Evolutionary conservation across 805 yeast species (phyloP), one percentile per base, ranked within the genome.

Genomic region (Metschnikowia colocasiae): DNA sequence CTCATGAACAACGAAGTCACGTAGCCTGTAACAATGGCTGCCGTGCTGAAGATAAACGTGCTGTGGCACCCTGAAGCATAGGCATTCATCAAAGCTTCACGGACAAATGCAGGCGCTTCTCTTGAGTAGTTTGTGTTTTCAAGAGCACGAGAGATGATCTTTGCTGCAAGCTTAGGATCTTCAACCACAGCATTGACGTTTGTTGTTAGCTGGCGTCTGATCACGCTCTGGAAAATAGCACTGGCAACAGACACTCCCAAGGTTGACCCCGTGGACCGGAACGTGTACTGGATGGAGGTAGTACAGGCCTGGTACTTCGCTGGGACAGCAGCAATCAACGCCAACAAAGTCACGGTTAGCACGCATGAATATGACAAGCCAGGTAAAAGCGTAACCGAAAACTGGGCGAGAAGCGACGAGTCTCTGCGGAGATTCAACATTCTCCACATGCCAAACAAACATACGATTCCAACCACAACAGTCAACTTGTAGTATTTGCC

Each of bases 261-360:
- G 0, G 94, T 85, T n/a, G 92, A 84, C 0, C 95, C 96, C 0
- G 90, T 83, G 8, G 92, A 83, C 59, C 95, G 75, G 70, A 86
- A 88, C 0, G 91, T 90, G 62, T 91, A 90, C 59, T 88, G 95
- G 48, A 91, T 86, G 0, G 96, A 87, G 0, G 97, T 90, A 2
- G 92, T 85, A 18, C 89, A 77, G 1, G 97, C 96, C 64, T 88
- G 96, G 58, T 74, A 78, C 44, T 78, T 74, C 19, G 71, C 64
- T 8, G 85, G 82, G 2, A 85, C 94, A 1, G 94, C 79, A 0
- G 94, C 83, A 45, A 88, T 85, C 64, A 88, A 73, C 0, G 95
- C 85, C 30, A 87, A 65, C 40, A 88, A 68, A 0, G 91, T 81
- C 2, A 86, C 79, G 0, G 95, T 87, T 51, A 87, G 71, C 62